phyloP scores from a whole-genome alignment of 1,284 basidiomycete species.

The Melampsora americana region DNA sequence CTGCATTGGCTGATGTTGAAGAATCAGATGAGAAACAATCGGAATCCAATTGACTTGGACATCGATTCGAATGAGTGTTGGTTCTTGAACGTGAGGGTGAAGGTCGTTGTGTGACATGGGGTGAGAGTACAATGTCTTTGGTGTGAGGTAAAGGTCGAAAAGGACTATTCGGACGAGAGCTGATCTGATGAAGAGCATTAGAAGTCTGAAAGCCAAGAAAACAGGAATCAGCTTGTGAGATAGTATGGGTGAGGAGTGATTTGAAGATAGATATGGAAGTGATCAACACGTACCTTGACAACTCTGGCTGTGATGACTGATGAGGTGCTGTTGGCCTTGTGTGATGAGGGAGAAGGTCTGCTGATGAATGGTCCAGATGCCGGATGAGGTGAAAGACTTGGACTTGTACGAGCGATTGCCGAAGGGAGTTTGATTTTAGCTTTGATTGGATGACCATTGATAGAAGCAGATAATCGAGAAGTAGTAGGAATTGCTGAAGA shows the following conservation, averaged over 20 bases:
- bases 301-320: not conserved
- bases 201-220: not conserved
- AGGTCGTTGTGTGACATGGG: not conserved
- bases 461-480: not conserved
- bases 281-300: not conserved
- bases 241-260: no score
- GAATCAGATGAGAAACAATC: not conserved
- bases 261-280: not conserved
- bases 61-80: constrained; percentile 1
- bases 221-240: not conserved
- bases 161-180: not conserved
- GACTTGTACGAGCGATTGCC: not conserved
- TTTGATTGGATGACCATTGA: not conserved
- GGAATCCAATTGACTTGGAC: not conserved
- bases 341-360: no score
- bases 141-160: not conserved
- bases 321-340: not conserved
- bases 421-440: not conserved
- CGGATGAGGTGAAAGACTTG: no score
- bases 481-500: not conserved
- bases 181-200: not conserved
- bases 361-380: no score
- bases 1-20: not conserved
- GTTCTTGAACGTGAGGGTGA: not conserved
- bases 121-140: not conserved